phyloP scores from a whole-genome alignment of 2,329 filamentous ascomycete genomes.

The Aspergillus brunneoviolaceus region DNA sequence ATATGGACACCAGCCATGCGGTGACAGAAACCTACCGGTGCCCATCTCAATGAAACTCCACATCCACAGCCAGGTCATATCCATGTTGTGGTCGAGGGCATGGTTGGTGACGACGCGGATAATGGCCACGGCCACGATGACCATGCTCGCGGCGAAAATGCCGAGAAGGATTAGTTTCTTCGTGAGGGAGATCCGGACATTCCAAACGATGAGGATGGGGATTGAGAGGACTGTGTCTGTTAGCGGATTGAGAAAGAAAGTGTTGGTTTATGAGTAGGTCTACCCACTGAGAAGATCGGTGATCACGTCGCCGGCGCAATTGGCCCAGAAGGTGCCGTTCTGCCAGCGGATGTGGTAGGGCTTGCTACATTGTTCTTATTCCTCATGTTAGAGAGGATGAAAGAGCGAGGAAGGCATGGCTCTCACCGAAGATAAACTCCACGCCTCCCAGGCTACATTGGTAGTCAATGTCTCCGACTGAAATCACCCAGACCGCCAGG shows the following conservation, averaged over 20 bases:
- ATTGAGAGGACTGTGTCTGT: neutral
- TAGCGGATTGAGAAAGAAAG: neutral
- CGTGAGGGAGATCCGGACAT: neutral
- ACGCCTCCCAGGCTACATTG: neutral
- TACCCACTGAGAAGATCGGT: neutral
- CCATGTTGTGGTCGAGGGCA: neutral
- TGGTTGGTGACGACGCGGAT: neutral
- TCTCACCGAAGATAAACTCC: neutral
- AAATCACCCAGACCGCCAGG: neutral
- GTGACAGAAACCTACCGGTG: neutral
- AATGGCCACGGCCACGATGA: neutral
- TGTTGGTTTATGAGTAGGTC: no score
- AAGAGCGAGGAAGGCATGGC: accelerated
- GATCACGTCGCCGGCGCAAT: neutral
- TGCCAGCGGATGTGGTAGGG: neutral
- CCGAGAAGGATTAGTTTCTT: neutral
- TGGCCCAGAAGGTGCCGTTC: neutral
- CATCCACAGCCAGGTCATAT: conserved; percentile 3
- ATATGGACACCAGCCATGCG: neutral
- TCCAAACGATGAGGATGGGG: neutral
- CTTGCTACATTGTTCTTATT: neutral
- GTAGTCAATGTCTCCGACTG: neutral
- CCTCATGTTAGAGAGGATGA: neutral
- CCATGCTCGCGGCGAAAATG: neutral
- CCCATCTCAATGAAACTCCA: conserved; percentile 2